Base-by-base conservation (phyloP, 1,139 yeast genomes). In the Geotrichum histeridarum region DNA sequence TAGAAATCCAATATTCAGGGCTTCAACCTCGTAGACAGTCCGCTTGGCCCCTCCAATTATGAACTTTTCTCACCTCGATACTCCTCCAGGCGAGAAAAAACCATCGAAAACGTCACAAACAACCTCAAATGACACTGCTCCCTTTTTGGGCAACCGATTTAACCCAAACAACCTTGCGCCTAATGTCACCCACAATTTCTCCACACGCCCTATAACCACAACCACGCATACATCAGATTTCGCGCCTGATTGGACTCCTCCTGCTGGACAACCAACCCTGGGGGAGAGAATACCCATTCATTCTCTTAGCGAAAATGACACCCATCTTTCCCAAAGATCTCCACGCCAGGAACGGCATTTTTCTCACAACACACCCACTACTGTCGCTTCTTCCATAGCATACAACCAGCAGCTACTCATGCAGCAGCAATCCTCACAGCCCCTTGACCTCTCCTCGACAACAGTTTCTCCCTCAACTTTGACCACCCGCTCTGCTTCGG, bases 191-290 rank as follows among this genome's bases (percentile, higher is more conserved):
- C 27, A 41, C 27, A 41, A 12, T 41, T 32, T 18, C 14, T 18
- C 11, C 14, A 38, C 17, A 15, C n/a, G n/a, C n/a, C n/a, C n/a
- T n/a, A n/a, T n/a, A n/a, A n/a, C 14, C 45, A 18, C 45, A 12
- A 35, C 35, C 35, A 8, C 14, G 38, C 39, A 37, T 4, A 15
- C 48, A 14, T n/a, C 17, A 32, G 39, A 31, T 12, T 14, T 27
- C 22, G 39, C 27, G 11, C n/a, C 31, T 15, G n/a, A 14, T 31
- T 44, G 36, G 35, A 31, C 32, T 32, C 14, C 39, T 14, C 31
- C 48, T 32, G 36, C 48, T 44, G 18, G n/a, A 17, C 38, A 44
- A 32, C 11, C 27, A 22, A 22, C 30, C 48, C 39, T 22, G 38
- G 35, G 17, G 11, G 39, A 31, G 11, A 2, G 38, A 15, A 32